Evolutionary conservation across 805 yeast species (phyloP), one percentile per base, ranked within the genome.

Genomic region (Danielozyma ontarioensis): DNA sequence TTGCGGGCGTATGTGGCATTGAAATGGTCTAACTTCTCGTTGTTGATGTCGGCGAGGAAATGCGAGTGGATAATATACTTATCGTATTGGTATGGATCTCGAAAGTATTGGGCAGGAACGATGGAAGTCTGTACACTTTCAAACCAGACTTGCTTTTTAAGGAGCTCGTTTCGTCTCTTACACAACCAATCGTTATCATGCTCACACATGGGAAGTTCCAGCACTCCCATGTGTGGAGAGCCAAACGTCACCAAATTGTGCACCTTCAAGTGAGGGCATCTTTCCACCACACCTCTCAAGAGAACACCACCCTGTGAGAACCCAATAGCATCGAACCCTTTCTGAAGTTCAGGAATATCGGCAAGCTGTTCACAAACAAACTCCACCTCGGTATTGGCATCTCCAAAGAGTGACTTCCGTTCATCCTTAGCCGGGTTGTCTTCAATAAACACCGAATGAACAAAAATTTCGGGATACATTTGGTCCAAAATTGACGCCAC

Each of bases 261-360:
- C 2, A 81, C 63, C 3, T 42, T 31, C 3, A 54, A 43, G 13
- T 29, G 34, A 3, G 63, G 54, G 54, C 90, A 84, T 16, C 72
- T 55, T 49, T 85, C 82, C 18, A 76, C 63, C 18, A 80, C 69
- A 4, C 80, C 80, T 29, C 95, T 57, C n/a, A 82, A 58, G 40
- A 84, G 78, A n/a, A 84, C 55, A 0, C 95, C 95, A 26, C 95
- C 95, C 51, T 84, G 95, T 0, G 90, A 82, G 44, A 81, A 79
- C 4, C 95, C 95, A 26, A 84, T 67, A 4, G 80, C 84, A 51
- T 82, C 80, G 48, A 83, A 80, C 0, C 89, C 89, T 22, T 56
- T 35, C 2, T 36, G 26, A 5, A 83, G 57, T 34, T 70, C 74
- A 1, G 75, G 59, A 1, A 72, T 62, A 1, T 44, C 44, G 0